These are phyloP conservation scores for Penicillium soppii DNA, from an alignment of 495 filamentous ascomycete species.

Conservation along the genomic window DNA sequence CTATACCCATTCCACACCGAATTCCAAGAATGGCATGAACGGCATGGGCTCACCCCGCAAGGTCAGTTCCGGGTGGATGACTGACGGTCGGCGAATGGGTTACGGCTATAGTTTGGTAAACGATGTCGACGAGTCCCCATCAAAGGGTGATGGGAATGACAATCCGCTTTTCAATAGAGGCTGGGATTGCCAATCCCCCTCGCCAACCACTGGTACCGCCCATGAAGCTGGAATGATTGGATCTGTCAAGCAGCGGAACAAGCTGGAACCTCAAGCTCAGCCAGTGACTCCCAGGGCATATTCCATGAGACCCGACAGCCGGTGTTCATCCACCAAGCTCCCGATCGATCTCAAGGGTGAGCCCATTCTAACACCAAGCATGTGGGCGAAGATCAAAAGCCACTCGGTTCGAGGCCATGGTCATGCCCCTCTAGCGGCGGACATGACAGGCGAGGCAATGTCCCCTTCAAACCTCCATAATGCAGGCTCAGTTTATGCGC, in stretches of 20 bases:
- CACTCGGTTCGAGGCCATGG: not conserved
- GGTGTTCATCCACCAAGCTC: not conserved
- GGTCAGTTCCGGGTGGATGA: conserved; percentile 48
- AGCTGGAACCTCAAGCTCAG: not conserved
- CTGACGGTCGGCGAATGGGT: conserved; percentile 41
- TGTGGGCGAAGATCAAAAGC: conserved; percentile 1
- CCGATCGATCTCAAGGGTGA: not conserved
- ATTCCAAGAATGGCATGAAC: not conserved
- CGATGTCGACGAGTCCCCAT: conserved; percentile 14
- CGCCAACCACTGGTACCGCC: not conserved
- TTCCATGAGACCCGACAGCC: not conserved
- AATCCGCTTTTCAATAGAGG: not conserved
- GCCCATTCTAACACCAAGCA: not conserved
- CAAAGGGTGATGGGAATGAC: not conserved
- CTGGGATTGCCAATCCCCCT: not conserved
- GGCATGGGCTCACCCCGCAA: conserved; percentile 24
- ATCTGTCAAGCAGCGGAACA: not conserved
- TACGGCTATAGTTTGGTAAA: conserved; percentile 43
- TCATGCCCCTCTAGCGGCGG: not conserved
- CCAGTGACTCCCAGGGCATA: not conserved
- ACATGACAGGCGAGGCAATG: not conserved
- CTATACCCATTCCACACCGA: not conserved
- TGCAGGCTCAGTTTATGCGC: not conserved
- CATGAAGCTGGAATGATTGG: not conserved
- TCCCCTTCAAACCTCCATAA: too few relatives aligned